These are phyloP conservation scores for Rutstroemia sp. DNA, from an alignment of 2,329 filamentous ascomycete species.

Conservation along the genomic window DNA sequence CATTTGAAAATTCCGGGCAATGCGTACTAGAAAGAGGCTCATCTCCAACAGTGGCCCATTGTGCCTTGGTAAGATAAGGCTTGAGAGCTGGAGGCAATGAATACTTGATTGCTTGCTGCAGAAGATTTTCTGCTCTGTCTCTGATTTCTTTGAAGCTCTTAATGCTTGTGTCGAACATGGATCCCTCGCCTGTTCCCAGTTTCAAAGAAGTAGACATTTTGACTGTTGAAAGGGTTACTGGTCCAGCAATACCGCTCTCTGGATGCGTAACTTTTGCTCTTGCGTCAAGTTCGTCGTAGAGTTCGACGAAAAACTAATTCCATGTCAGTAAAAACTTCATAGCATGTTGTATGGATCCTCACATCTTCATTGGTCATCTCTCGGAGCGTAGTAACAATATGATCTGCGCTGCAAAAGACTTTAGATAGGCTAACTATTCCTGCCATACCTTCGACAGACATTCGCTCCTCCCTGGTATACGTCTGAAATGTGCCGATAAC, in stretches of 20 bases:
- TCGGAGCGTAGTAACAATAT: slow-evolving; percentile 76
- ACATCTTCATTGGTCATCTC: slow-evolving; percentile 93
- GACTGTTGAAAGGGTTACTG: slow-evolving; percentile 67
- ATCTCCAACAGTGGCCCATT: slow-evolving; percentile 53
- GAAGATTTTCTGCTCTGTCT: slow-evolving; percentile 63
- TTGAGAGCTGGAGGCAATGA: slow-evolving; percentile 47
- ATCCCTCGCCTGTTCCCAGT: slow-evolving; percentile 50
- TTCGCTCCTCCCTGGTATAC: slow-evolving; percentile 67
- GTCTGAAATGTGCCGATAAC: slow-evolving; percentile 79
- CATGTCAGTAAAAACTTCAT: background rate
- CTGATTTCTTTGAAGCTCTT: slow-evolving; percentile 67
- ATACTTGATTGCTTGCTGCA: slow-evolving; percentile 63
- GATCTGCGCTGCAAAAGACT: slow-evolving; percentile 90
- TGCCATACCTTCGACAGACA: slow-evolving; percentile 72
- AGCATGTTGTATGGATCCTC: slow-evolving; percentile 22
- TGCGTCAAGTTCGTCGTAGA: slow-evolving; percentile 84
- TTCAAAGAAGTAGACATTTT: slow-evolving; percentile 72
- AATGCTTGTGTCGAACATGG: slow-evolving; percentile 88
- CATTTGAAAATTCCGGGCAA: background rate
- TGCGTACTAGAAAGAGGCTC: slow-evolving; percentile 25
- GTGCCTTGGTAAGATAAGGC: slow-evolving; percentile 46
- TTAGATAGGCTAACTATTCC: slow-evolving; percentile 83
- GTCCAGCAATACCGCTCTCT: slow-evolving; percentile 52
- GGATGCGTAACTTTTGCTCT: slow-evolving; percentile 49
- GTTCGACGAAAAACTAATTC: slow-evolving; percentile 70